Evolutionary conservation across 768 basidiomycete species (phyloP).

Genomic region (Ephemerocybe angulata): DNA sequence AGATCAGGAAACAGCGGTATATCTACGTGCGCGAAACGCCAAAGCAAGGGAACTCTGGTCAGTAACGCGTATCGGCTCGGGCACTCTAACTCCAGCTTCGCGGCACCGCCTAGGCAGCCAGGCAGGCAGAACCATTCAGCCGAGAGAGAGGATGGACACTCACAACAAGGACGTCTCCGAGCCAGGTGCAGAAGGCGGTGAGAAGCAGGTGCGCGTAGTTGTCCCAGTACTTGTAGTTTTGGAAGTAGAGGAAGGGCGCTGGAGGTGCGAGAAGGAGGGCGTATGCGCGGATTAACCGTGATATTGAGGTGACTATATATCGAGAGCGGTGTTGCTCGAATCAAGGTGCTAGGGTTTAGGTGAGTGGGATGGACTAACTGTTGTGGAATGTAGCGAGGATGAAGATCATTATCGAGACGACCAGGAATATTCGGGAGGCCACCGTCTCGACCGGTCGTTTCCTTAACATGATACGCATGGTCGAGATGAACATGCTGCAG

Average conservation of each 20-base stretch:
- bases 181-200: slow-evolving; percentile 7
- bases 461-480: slow-evolving; percentile 5
- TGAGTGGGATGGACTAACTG: background rate
- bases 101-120: too few species aligned
- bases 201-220: slow-evolving; percentile 10
- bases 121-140: background rate
- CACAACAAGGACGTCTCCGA: slow-evolving; percentile 4
- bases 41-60: too few species aligned
- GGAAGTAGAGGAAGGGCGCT: slow-evolving; percentile 6
- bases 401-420: slow-evolving; percentile 5
- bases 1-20: slow-evolving; percentile 11
- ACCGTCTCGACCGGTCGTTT: slow-evolving; percentile 4
- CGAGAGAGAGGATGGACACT: background rate
- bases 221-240: slow-evolving; percentile 3
- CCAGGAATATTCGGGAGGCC: slow-evolving; percentile 9
- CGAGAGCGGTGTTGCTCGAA: background rate
- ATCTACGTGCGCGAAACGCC: slow-evolving; percentile 6
- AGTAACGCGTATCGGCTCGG: too few species aligned
- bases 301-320: background rate
- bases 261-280: slow-evolving; percentile 5
- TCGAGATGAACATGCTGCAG: background rate
- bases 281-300: slow-evolving; percentile 7
- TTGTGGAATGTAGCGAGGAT: slow-evolving; percentile 6
- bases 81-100: too few species aligned
- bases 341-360: too few species aligned